Base-by-base conservation (phyloP, 2,329 filamentous ascomycete genomes). In the Scytalidium lignicola region DNA sequence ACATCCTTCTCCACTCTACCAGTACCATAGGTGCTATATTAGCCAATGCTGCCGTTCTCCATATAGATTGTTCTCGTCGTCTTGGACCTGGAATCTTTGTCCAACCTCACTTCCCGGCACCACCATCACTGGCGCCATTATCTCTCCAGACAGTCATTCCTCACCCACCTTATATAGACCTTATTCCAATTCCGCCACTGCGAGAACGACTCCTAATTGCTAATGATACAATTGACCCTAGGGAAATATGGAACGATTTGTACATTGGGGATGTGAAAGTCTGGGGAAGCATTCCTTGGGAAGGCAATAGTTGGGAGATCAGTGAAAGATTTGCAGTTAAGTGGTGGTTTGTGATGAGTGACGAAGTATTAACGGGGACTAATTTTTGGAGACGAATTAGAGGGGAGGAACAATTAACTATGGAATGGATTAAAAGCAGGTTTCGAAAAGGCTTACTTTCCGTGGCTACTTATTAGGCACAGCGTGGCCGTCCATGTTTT, bases 111-210 rank as follows among this genome's bases (percentile, higher is more conserved):
- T 22, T 44, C 17, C 41, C 43, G 19, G 54, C 52, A 3, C 56
- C 56, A 3, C 17, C 51, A 3, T 44, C 43, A 2, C 54, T 66
- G 1, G 47, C 50, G 12, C 64, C 66, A 1, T 67, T 64, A 3
- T 44, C 52, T 2, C 52, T 65, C n/a, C 65, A 68, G 51, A 47
- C 53, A 26, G 46, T 52, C 0, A 53, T 59, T 0, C 49, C 55
- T 1, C 67, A 70, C 42, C 61, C 64, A 12, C 65, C 66, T 2
- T 70, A 66, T 59, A 39, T 70, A 5, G 67, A 69, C 49, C 51
- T 69, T 1, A 52, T 70, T 26, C 67, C 67, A 1, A 58, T 68
- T 9, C 58, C 67, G 4, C 49, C 50, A 7, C 52, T 69, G 40
- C 53, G 68, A 3, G 52, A 59, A 41, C 52, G 52, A 37, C 43